Base-by-base conservation (phyloP, 139 green algal species). In the Deuterostichococcus epilithicus region DNA sequence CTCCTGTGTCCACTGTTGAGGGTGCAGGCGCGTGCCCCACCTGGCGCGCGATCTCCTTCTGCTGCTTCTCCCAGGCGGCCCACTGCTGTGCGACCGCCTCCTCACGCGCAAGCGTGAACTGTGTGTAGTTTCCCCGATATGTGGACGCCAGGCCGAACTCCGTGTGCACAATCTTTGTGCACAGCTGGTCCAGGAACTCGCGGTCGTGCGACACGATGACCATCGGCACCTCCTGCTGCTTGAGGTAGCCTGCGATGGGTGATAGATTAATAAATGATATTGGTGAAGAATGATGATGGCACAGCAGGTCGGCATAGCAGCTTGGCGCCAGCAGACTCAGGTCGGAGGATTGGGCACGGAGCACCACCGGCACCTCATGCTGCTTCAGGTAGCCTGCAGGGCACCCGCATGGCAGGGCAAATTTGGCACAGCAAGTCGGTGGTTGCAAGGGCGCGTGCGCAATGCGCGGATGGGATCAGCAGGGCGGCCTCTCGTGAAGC, bases 281-380 rank as follows among this genome's bases (percentile, higher is more conserved):
- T n/a, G n/a, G n/a, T n/a, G n/a, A n/a, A n/a, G n/a, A n/a, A n/a
- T n/a, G n/a, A n/a, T n/a, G n/a, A n/a, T n/a, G n/a, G n/a, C n/a
- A n/a, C n/a, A n/a, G n/a, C n/a, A n/a, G n/a, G n/a, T n/a, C n/a
- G n/a, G n/a, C n/a, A n/a, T n/a, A n/a, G n/a, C n/a, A n/a, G n/a
- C n/a, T n/a, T n/a, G n/a, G n/a, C n/a, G n/a, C n/a, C n/a, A n/a
- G n/a, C n/a, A n/a, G n/a, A n/a, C n/a, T n/a, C n/a, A n/a, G n/a
- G n/a, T n/a, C n/a, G n/a, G n/a, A n/a, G n/a, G n/a, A n/a, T n/a
- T 99, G 96, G 0, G 83, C 93, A 3, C 99, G 96, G 34, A 99
- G 93, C 13, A 98, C 95, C 91, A 98, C 97, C 22, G 94, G 94
- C 5, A 97, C 80, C 52, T 93, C 89, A 79, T 90, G 82, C 39